Base-by-base conservation (phyloP, 495 filamentous ascomycete species). In the Neurospora sp. region DNA sequence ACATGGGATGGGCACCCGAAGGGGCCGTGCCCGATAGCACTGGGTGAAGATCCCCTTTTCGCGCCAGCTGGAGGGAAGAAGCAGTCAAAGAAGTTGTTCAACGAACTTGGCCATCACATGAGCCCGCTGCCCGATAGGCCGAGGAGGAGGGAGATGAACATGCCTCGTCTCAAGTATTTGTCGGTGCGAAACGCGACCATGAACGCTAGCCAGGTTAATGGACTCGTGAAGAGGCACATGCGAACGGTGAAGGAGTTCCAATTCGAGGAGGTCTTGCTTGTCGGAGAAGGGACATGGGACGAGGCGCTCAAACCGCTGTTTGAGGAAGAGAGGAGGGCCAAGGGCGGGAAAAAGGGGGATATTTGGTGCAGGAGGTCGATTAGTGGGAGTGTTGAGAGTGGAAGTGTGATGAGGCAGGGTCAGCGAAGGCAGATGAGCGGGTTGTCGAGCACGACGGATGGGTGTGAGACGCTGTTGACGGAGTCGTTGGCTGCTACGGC, bases 221-320 rank as follows among this genome's bases (percentile, higher is more conserved):
- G 82, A 20, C 87, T 94, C 69, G 87, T 93, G 35, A 75, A 81
- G 7, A 78, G 80, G 31, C 92, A 94, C 78, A 85, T 87, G 40
- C 81, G 81, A 73, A 88, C 89, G 5, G 85, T 94, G 53, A 81
- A 83, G 38, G 91, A 93, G 74, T 89, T 93, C 77, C 88, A 92
- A 71, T 92, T 94, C 78, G 88, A 92, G 77, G 88, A 90, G 71
- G 87, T 91, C 12, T 81, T 83, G 39, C 82, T 94, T 37, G 84
- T 90, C 20, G 83, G 81, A 70, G 81, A 79, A 39, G 92, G 90
- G 27, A 89, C 82, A 69, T 94, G 91, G 92, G 90, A 94, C 71
- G 89, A 92, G 68, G 92, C 91, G 2, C 84, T 94, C 4, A 87
- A 86, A 40, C 90, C 91, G 3, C 79, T 94, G 72, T 88, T 87